Conservation (phyloP, 192 early-diverging fungal species). For the Podila epigama region DNA sequence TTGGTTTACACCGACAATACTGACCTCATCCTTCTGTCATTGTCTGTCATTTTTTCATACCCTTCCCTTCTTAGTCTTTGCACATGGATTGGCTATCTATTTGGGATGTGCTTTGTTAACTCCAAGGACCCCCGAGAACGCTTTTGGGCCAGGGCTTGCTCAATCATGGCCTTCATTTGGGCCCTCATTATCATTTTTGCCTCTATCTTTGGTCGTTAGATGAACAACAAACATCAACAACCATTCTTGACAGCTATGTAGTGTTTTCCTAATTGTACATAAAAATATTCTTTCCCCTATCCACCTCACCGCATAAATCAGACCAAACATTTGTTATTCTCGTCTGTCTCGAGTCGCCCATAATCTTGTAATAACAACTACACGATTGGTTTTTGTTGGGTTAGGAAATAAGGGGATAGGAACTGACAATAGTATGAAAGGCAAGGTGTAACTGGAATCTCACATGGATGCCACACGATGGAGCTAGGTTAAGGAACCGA, state of each 20-base stretch:
- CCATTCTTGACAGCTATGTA: too few relatives aligned
- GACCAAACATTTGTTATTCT: too few relatives aligned
- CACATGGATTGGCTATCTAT: slow-evolving; percentile 29
- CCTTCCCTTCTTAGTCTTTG: slow-evolving; percentile 10
- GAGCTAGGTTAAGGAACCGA: too few relatives aligned
- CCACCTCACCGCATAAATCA: too few relatives aligned
- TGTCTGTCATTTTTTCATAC: neutral
- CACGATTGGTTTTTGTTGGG: too few relatives aligned
- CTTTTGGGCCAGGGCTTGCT: slow-evolving; percentile 10
- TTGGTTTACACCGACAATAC: neutral
- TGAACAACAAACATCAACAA: neutral
- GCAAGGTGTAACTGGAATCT: neutral
- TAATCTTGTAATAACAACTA: too few relatives aligned
- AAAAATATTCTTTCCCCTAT: too few relatives aligned
- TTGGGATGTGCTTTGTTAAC: slow-evolving; percentile 20
- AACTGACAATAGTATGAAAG: too few relatives aligned
- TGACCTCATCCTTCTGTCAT: neutral
- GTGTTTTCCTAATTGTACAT: too few relatives aligned
- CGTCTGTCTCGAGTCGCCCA: too few relatives aligned
- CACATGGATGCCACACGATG: too few relatives aligned
- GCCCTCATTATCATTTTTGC: slow-evolving; percentile 15
- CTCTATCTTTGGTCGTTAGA: slow-evolving; percentile 12
- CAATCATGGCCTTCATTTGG: slow-evolving; percentile 12
- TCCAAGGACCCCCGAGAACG: slow-evolving; percentile 24
- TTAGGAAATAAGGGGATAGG: neutral